A percentile compares a stretch with the other conserved stretches of the same genome.
Evolutionary conservation across 257 asterid species (phyloP).

Genomic region (Jacaranda mimosifolia): DNA sequence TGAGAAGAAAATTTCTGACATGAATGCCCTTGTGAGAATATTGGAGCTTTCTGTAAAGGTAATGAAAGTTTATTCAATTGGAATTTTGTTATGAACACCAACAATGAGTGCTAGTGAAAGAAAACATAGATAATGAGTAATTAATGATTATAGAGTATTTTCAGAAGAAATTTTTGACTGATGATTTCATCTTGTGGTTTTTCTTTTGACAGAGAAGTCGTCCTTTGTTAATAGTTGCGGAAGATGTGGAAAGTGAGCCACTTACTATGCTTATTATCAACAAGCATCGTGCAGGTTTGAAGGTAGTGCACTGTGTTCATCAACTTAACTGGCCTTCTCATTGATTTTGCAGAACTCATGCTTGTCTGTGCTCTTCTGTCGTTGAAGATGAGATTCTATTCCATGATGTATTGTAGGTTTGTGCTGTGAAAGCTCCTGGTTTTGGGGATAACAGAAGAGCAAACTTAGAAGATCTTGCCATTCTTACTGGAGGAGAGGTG

Average conservation of each 20-base stretch:
- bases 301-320: slow-evolving; percentile 47
- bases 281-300: slow-evolving; percentile 86
- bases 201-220: slow-evolving; percentile 60
- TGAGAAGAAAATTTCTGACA: slow-evolving; percentile 90
- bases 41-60: slow-evolving; percentile 88
- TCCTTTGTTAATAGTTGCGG: slow-evolving; percentile 87
- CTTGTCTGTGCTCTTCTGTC: slow-evolving; percentile 5
- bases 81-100: slow-evolving; percentile 28
- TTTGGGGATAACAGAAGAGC: slow-evolving; percentile 92
- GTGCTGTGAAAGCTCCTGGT: slow-evolving; percentile 98
- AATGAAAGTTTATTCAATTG: slow-evolving; percentile 28
- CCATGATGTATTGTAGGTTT: slow-evolving; percentile 60
- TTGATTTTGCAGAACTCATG: slow-evolving; percentile 12
- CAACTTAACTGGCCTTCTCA: slow-evolving; percentile 5
- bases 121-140: neutral
- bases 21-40: slow-evolving; percentile 67
- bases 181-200: slow-evolving; percentile 28
- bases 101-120: slow-evolving; percentile 4
- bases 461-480: slow-evolving; percentile 86
- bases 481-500: slow-evolving; percentile 95
- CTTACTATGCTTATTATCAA: slow-evolving; percentile 82
- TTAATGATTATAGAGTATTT: neutral
- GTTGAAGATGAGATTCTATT: slow-evolving; percentile 20
- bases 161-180: slow-evolving; percentile 7
- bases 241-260: slow-evolving; percentile 83